Conservation (phyloP, 768 basidiomycete species). For the Lactarius indigo region DNA sequence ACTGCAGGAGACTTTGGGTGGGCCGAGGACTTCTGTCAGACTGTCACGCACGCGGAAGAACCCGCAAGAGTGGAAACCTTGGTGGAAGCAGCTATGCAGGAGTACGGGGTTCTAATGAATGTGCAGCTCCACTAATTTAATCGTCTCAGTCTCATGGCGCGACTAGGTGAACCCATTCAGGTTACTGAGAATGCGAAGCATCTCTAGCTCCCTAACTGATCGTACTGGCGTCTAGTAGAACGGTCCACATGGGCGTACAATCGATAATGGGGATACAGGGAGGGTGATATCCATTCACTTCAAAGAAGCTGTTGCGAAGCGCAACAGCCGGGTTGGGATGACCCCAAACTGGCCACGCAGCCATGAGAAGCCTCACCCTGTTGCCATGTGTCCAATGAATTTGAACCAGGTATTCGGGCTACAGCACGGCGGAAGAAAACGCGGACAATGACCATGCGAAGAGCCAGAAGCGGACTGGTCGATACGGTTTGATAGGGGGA, state of each 20-base stretch:
- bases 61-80: not conserved
- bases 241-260: not conserved
- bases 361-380: not conserved
- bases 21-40: not conserved
- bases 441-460: not conserved
- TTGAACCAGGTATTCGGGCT: not conserved
- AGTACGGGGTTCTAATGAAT: not conserved
- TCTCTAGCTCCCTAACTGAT: not conserved
- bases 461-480: not conserved
- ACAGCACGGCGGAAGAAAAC: not conserved
- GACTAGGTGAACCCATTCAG: too few relatives aligned
- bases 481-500: not conserved
- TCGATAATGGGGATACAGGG: not conserved
- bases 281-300: not conserved
- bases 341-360: not conserved
- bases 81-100: not conserved
- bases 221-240: not conserved
- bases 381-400: not conserved
- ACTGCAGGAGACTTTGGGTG: not conserved
- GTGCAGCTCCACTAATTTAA: too few relatives aligned
- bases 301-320: not conserved
- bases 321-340: not conserved
- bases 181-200: too few relatives aligned
- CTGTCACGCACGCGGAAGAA: not conserved
- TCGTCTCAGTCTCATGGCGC: too few relatives aligned